Evolutionary conservation across 1,139 yeast species (phyloP).

Genomic region (Sugiyamaella castrensis): DNA sequence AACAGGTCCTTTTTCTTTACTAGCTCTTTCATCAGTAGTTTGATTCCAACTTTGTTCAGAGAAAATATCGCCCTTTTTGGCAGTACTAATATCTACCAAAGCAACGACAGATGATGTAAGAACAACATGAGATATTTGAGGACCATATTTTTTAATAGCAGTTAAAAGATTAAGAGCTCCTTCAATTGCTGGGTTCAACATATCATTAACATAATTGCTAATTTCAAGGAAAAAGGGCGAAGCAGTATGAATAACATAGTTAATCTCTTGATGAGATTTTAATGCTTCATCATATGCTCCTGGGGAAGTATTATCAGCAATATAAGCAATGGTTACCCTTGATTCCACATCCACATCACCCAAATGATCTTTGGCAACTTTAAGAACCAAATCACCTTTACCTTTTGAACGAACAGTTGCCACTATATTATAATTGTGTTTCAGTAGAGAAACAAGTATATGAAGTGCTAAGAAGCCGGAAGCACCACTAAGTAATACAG

Average conservation of each 20-base stretch:
- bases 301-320: constrained; percentile 34
- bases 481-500: constrained; percentile 87
- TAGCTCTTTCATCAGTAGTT: constrained; percentile 9
- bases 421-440: constrained; percentile 44
- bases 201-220: constrained; percentile 20
- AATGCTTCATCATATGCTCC: constrained; percentile 61
- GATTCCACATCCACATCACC: background rate
- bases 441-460: constrained; percentile 70
- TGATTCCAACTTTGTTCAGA: constrained; percentile 14
- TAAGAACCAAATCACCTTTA: background rate
- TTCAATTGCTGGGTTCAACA: constrained; percentile 47
- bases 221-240: constrained; percentile 29
- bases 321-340: background rate
- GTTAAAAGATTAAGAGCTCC: constrained; percentile 47
- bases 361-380: background rate
- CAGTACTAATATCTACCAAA: constrained; percentile 16
- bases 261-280: constrained; percentile 60
- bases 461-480: constrained; percentile 96
- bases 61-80: constrained; percentile 12
- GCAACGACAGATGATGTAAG: constrained; percentile 56
- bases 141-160: constrained; percentile 43
- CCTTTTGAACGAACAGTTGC: background rate
- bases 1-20: background rate
- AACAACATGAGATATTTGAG: constrained; percentile 48
- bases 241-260: constrained; percentile 58